A percentile compares a stretch with the other conserved stretches of the same genome.
These are phyloP conservation scores for Acanthamoeba quina DNA, from an alignment of 208 protist species.

Conservation along the genomic window DNA sequence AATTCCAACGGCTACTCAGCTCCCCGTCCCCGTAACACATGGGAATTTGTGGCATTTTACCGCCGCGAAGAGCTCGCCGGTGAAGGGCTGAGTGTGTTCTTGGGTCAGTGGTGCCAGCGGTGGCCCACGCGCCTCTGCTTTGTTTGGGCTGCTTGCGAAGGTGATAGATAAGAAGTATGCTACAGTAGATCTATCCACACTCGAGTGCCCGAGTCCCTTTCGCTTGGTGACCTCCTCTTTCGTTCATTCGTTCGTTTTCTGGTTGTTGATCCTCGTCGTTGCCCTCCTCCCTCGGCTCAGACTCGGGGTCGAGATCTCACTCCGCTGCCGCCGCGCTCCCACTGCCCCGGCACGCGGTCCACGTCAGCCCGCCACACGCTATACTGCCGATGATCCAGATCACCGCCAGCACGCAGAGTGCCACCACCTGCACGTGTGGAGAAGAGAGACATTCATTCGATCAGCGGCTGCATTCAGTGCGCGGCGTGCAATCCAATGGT, in stretches of 20 bases:
- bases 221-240: no score
- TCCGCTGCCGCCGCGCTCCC: neutral
- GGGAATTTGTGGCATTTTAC: neutral
- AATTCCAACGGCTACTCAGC: neutral
- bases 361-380: slow-evolving; percentile 47
- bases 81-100: neutral
- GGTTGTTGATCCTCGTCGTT: neutral
- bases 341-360: slow-evolving; percentile 42
- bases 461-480: neutral
- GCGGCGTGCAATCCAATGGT: neutral
- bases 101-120: neutral
- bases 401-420: slow-evolving; percentile 34
- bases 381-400: slow-evolving; percentile 67
- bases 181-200: neutral
- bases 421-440: slow-evolving; percentile 4
- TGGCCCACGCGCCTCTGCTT: neutral
- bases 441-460: neutral
- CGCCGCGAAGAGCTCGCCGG: no score
- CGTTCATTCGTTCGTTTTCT: neutral
- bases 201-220: neutral
- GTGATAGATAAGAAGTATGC: slow-evolving; percentile 12
- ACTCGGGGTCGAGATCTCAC: neutral
- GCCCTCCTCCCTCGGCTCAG: no score
- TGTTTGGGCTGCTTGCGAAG: neutral
- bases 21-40: neutral